These are phyloP conservation scores for Conringia planisiliqua DNA, from an alignment of 345 rosid species.

Conservation along the genomic window DNA sequence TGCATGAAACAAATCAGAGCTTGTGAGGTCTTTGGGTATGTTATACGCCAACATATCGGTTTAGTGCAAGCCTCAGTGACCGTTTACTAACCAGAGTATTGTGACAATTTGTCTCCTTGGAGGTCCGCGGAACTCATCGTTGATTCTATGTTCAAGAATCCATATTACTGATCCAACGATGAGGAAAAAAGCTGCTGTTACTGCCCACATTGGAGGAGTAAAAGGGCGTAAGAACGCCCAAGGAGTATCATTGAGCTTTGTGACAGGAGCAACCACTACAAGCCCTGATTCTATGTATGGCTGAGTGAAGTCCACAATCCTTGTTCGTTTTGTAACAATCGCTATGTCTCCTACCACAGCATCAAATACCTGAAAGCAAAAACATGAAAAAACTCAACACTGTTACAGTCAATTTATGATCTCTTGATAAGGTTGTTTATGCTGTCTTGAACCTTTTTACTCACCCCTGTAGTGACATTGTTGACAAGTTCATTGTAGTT, in stretches of 20 bases:
- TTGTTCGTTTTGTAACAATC: constrained; percentile 68
- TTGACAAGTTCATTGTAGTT: constrained; percentile 60
- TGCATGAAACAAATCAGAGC: constrained; percentile 30
- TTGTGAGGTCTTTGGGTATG: background rate
- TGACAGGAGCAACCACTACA: constrained; percentile 85
- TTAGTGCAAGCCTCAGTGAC: background rate
- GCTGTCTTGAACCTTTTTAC: constrained; percentile 31
- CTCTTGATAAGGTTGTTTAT: background rate
- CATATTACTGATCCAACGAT: constrained; percentile 75
- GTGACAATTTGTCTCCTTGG: constrained; percentile 73
- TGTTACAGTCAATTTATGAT: background rate
- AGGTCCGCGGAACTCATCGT: constrained; percentile 85
- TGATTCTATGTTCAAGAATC: constrained; percentile 88
- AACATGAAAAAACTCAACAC: background rate
- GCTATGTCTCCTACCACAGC: constrained; percentile 83
- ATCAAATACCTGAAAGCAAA: constrained; percentile 63
- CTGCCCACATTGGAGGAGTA: constrained; percentile 79
- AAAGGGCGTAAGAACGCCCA: constrained; percentile 87
- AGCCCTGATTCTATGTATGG: constrained; percentile 87
- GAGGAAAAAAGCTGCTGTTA: constrained; percentile 68
- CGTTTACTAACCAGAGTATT: constrained; percentile 58
- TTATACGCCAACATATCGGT: background rate
- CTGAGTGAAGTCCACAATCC: constrained; percentile 76
- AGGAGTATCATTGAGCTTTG: constrained; percentile 53
- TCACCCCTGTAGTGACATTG: constrained; percentile 58